Evolutionary conservation across 805 yeast species (phyloP).

Genomic region (Candida dajiaensis): DNA sequence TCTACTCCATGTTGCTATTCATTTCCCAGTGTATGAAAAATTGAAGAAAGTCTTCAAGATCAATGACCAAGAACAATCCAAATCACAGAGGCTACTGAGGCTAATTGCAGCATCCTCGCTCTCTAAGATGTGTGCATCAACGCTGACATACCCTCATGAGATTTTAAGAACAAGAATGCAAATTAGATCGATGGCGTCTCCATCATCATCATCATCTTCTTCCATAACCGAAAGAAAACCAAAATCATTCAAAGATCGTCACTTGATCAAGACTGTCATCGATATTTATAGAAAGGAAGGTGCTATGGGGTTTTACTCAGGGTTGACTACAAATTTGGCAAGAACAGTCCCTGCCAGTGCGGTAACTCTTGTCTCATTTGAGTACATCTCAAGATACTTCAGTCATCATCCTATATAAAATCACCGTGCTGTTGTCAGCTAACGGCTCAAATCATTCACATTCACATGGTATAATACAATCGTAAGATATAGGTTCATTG

Average conservation of each 20-base stretch:
- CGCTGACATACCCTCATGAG: slow-evolving; percentile 93
- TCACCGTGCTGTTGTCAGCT: not conserved
- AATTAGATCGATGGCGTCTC: slow-evolving; percentile 31
- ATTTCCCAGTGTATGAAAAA: slow-evolving; percentile 88
- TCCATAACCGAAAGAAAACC: slow-evolving; percentile 15
- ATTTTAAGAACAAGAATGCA: slow-evolving; percentile 90
- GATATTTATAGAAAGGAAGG: slow-evolving; percentile 57
- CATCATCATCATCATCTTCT: slow-evolving; percentile 6
- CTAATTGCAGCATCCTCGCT: slow-evolving; percentile 64
- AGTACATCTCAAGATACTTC: slow-evolving; percentile 44
- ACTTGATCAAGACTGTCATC: slow-evolving; percentile 19
- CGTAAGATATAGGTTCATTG: too few species aligned
- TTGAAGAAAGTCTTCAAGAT: slow-evolving; percentile 49
- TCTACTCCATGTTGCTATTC: slow-evolving; percentile 88
- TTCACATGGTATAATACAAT: not conserved
- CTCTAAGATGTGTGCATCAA: slow-evolving; percentile 84
- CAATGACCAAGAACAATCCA: slow-evolving; percentile 18
- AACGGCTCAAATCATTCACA: not conserved
- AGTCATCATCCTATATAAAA: not conserved
- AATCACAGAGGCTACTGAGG: slow-evolving; percentile 29
- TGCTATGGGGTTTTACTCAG: slow-evolving; percentile 77
- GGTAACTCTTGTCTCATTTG: slow-evolving; percentile 90
- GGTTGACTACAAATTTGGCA: slow-evolving; percentile 77
- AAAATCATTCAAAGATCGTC: slow-evolving; percentile 10
- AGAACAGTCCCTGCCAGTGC: slow-evolving; percentile 95